Conservation (phyloP, 2,329 filamentous ascomycete species). For the Davidsoniella australis region DNA sequence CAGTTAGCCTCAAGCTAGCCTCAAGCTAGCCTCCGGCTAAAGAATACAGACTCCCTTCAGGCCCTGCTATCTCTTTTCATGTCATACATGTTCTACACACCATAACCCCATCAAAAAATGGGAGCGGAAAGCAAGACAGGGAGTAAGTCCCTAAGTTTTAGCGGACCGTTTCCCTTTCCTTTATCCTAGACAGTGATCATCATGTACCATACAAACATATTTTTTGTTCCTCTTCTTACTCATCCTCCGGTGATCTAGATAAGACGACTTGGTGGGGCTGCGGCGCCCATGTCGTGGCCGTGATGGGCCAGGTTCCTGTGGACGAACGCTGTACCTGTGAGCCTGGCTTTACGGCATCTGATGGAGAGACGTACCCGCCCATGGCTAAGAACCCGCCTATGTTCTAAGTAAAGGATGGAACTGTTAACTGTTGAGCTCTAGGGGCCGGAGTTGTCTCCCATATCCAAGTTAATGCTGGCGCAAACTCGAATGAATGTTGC, state of each 20-base stretch:
- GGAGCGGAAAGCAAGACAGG: too few species aligned
- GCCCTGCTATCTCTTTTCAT: too few species aligned
- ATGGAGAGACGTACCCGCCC: slow-evolving; percentile 43
- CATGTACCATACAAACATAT: neutral
- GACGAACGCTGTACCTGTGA: slow-evolving; percentile 47
- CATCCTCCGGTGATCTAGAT: slow-evolving; percentile 21
- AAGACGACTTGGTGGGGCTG: slow-evolving; percentile 51
- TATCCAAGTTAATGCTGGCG: too few species aligned
- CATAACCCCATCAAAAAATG: too few species aligned
- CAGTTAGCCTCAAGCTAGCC: too few species aligned
- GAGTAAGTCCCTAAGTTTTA: too few species aligned
- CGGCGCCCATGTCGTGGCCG: slow-evolving; percentile 40
- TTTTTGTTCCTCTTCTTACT: neutral
- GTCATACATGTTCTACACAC: too few species aligned
- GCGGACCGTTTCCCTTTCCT: neutral
- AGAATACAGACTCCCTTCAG: too few species aligned
- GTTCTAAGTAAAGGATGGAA: neutral
- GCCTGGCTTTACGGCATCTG: slow-evolving; percentile 43
- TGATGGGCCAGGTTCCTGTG: slow-evolving; percentile 42
- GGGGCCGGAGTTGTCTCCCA: too few species aligned
- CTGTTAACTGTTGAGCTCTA: neutral
- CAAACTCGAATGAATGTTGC: too few species aligned
- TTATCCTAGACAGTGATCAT: neutral
- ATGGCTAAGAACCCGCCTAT: slow-evolving; percentile 28
- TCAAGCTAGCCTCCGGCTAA: too few species aligned